Base-by-base conservation (phyloP, 2,329 filamentous ascomycete species). In the Purpureocillium lavendulum region DNA sequence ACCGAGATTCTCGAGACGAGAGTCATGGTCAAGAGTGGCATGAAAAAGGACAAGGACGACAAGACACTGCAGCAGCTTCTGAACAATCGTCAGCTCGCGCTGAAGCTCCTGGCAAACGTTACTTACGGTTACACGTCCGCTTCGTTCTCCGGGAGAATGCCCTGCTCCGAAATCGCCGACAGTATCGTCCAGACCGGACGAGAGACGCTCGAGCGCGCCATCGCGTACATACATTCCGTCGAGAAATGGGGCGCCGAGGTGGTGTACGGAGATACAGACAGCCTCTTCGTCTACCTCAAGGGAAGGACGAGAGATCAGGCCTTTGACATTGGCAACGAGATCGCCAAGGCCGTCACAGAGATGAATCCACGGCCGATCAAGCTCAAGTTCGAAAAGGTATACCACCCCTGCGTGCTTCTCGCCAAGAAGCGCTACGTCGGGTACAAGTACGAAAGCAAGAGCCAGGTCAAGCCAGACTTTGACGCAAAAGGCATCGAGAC, bases 401-500 rank as follows among this genome's bases (percentile, higher is more conserved):
- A 98, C 60, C 85, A 94, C 47, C 92, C 94, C 0, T 97, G 90
- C 56, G 80, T 97, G 0, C 72, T 98, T 4, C 73, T 98, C 1
- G 88, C 94, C 14, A 98, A 98, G 67, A 98, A 98, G 58, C 84
- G 92, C 40, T 98, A 98, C 52, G 94, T 97, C 4, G 94, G 94
- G 6, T 96, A 95, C 70, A 96, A 95, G 58, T 98, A 94, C 64
- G 92, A 98, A 56, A 77, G 71, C 48, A 76, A 75, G 30, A 69
- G 74, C 13, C 92, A 98, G 56, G 66, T 59, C 8, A 78, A 81
- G 48, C 90, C 92, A 1, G 85, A 94, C 1, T 97, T 97, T 49
- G 94, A 98, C 57, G 94, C 92, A 41, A 98, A 98, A 61, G 92
- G 94, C 24, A 98, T 97, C 47, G 94, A 98, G 67, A 98, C 94